Base-by-base conservation (phyloP, 2,329 filamentous ascomycete species). In the Paracoccidioides lutzii region DNA sequence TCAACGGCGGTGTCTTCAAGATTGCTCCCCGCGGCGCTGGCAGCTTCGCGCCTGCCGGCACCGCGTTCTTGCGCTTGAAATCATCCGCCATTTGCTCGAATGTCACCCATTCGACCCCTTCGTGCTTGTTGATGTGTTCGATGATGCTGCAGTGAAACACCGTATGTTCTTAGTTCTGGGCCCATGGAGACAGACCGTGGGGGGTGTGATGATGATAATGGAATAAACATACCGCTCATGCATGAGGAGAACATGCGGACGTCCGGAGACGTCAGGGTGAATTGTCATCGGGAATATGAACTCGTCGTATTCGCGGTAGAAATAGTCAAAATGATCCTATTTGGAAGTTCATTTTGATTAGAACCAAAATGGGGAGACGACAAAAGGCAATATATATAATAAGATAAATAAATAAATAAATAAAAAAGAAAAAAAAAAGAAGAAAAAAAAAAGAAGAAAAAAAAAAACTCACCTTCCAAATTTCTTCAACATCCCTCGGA, bases 241-340 rank as follows among this genome's bases (percentile, higher is more conserved):
- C 84, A 88, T 87, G 5, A 87, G 71, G 33, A 89, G 62, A 0
- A 82, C 85, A 68, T 89, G 85, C 0, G 85, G 85, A 15, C 84
- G 76, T 0, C 86, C 86, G 3, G 79, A 83, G 0, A 86, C 82
- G 63, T 89, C 85, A 0, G 85, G 86, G 67, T 89, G 85, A 40
- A 88, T 84, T 0, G 85, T 89, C 68, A 89, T 85, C 0, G 86
- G 85, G 62, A 89, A 88, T 53, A 88, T 79, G 59, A 88, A 88
- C 61, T 87, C 83, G 61, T 89, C 84, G 59, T 87, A 84, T 67
- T 89, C 84, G 33, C 84, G 75, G 66, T 89, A 89, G 63, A 86
- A 88, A 69, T 88, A 83, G 61, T 80, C 75, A 58, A 82, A 81
- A 55, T 79, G 75, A 59, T 82, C 79, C 68, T 88, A 62, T 84